A percentile compares a stretch with the other conserved stretches of the same genome.
Conservation (phyloP, 78 protist genomes). For the Dictyostelium brefeldianum region DNA sequence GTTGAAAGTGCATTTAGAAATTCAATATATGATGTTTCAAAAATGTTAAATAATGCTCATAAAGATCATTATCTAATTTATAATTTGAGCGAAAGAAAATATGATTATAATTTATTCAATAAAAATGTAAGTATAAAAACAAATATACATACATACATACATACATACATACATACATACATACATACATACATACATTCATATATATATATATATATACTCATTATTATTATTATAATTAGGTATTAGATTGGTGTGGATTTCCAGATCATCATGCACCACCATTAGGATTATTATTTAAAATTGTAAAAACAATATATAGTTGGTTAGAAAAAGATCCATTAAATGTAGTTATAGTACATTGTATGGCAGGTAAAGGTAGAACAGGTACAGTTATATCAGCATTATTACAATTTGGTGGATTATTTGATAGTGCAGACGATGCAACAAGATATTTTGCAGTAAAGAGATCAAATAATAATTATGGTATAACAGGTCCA, state of each 20-base stretch:
- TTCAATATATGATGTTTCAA: conserved; percentile 82
- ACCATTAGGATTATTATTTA: conserved; percentile 76
- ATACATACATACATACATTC: background rate
- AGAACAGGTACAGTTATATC: conserved; percentile 80
- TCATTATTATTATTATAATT: background rate
- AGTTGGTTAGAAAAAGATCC: conserved; percentile 66
- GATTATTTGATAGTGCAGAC: conserved; percentile 70
- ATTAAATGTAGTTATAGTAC: conserved; percentile 81
- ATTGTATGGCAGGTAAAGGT: conserved; percentile 88
- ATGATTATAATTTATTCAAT: conserved; percentile 70
- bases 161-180: background rate
- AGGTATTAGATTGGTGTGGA: conserved; percentile 88
- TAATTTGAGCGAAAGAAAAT: conserved; percentile 77
- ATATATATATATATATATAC: background rate
- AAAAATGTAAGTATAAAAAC: conserved; percentile 36
- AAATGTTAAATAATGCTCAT: conserved; percentile 75
- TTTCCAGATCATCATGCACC: conserved; percentile 91
- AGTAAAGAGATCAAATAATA: conserved; percentile 77
- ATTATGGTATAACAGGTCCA: conserved; percentile 83
- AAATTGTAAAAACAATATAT: conserved; percentile 67
- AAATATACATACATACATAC: background rate
- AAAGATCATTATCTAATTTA: conserved; percentile 66
- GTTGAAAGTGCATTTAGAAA: conserved; percentile 87
- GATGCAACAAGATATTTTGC: conserved; percentile 86
- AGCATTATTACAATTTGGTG: conserved; percentile 75